These are phyloP conservation scores for Xylona heveae DNA, from an alignment of 495 filamentous ascomycete genomes.

Conservation along the genomic window DNA sequence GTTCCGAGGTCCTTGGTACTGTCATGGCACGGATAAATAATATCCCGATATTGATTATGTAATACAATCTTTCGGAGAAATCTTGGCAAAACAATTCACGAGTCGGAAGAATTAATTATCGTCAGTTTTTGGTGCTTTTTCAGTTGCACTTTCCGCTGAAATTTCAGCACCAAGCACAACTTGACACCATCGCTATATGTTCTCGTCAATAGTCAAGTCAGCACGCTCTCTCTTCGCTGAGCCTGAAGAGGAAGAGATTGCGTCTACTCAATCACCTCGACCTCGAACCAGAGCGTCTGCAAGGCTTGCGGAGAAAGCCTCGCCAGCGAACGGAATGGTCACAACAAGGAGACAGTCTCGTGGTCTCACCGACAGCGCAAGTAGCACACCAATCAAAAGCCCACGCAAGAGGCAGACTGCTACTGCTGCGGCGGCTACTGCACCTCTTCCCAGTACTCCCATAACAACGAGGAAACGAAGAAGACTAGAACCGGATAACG, in stretches of 20 bases:
- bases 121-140: too few relatives aligned
- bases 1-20: too few relatives aligned
- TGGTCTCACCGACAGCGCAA: neutral
- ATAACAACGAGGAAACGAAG: slow-evolving; percentile 2
- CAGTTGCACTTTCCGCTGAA: too few relatives aligned
- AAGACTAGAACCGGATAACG: neutral
- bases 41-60: too few relatives aligned
- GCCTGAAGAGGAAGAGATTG: neutral
- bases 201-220: neutral
- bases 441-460: neutral
- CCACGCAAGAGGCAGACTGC: neutral
- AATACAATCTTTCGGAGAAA: too few relatives aligned
- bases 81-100: too few relatives aligned
- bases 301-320: neutral
- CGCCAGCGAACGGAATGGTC: slow-evolving; percentile 2
- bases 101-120: too few relatives aligned
- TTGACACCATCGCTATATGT: neutral
- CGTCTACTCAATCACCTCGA: too few relatives aligned
- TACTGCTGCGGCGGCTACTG: neutral
- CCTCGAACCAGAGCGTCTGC: too few relatives aligned
- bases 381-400: neutral
- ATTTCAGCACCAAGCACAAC: too few relatives aligned
- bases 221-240: neutral
- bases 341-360: slow-evolving; percentile 3
- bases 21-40: too few relatives aligned